phyloP scores from a whole-genome alignment of 2,329 filamentous ascomycete genomes.

The Cyclaneusma minus region DNA sequence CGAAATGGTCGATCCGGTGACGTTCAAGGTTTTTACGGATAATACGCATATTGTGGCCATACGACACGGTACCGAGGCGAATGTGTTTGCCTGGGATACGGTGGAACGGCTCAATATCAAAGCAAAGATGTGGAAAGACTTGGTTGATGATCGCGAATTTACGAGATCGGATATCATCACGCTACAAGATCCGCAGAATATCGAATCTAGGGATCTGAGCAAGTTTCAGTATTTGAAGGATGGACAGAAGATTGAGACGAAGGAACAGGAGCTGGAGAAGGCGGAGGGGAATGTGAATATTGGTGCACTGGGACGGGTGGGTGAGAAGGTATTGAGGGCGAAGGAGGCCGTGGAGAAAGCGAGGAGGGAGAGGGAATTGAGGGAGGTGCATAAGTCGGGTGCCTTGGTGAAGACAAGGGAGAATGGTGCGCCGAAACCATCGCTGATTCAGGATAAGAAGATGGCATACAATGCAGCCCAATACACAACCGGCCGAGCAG shows the following conservation, averaged over 20 bases:
- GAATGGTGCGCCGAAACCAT: conserved; percentile 17
- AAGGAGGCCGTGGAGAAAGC: conserved; percentile 91
- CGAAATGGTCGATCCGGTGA: conserved; percentile 91
- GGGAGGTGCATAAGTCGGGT: conserved; percentile 36
- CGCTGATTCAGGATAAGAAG: conserved; percentile 40
- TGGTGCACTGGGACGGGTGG: conserved; percentile 60
- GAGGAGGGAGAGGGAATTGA: conserved; percentile 53
- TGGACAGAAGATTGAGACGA: conserved; percentile 53
- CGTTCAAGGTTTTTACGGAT: conserved; percentile 93
- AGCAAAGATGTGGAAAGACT: conserved; percentile 85
- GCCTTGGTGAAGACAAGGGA: conserved; percentile 22
- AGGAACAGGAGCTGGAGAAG: conserved; percentile 53
- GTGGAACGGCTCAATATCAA: conserved; percentile 93
- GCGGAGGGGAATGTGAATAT: conserved; percentile 60
- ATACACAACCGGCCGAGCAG: conserved; percentile 81
- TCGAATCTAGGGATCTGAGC: conserved; percentile 66
- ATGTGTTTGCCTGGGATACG: conserved; percentile 94
- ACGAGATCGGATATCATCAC: conserved; percentile 86
- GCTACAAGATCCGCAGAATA: conserved; percentile 86
- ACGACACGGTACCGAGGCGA: conserved; percentile 64
- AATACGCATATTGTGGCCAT: conserved; percentile 95
- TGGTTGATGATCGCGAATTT: conserved; percentile 79
- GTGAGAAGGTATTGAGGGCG: conserved; percentile 73
- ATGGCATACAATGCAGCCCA: conserved; percentile 70
- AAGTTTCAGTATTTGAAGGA: conserved; percentile 83